Evolutionary conservation across 352 stramenopile genomes (phyloP).

Genomic region (Blastocystis sp.): DNA sequence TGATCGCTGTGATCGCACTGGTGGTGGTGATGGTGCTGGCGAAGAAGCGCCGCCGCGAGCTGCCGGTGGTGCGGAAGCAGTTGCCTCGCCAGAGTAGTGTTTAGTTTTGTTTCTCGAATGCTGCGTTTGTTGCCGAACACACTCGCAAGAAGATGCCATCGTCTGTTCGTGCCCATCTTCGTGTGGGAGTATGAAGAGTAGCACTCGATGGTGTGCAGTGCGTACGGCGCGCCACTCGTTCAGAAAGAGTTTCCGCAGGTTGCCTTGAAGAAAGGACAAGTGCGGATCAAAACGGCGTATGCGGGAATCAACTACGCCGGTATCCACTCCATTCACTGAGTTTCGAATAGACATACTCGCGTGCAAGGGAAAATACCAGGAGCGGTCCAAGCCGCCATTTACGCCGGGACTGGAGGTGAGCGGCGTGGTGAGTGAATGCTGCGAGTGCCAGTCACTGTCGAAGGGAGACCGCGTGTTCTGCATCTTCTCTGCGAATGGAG

Average conservation of each 20-base stretch:
- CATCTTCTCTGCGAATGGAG: slow-evolving; percentile 21
- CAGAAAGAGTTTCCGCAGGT: not conserved
- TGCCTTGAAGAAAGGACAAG: slow-evolving; percentile 36
- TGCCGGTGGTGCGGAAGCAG: not conserved
- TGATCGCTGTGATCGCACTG: slow-evolving; percentile 1
- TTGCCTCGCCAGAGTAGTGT: not conserved
- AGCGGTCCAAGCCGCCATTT: slow-evolving; percentile 5
- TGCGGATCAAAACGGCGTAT: slow-evolving; percentile 13
- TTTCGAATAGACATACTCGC: slow-evolving; percentile 23
- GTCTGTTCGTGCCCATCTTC: too few relatives aligned
- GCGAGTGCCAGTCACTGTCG: not conserved
- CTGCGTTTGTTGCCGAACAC: too few relatives aligned
- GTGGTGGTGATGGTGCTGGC: not conserved
- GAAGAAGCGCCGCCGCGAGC: not conserved
- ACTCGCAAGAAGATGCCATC: too few relatives aligned
- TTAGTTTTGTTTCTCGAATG: not conserved
- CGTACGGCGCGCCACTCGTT: not conserved
- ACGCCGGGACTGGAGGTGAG: slow-evolving; percentile 23
- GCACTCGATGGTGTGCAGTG: slow-evolving; percentile 4
- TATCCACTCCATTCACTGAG: not conserved
- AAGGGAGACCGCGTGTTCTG: slow-evolving; percentile 30
- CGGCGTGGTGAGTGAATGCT: not conserved
- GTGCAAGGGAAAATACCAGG: slow-evolving; percentile 28
- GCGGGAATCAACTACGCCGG: slow-evolving; percentile 47
- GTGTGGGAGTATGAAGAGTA: not conserved